Evolutionary conservation across 345 rosid genomes (phyloP), one percentile per base, ranked within the genome.

Genomic region (Cardamine chenopodiifolia): DNA sequence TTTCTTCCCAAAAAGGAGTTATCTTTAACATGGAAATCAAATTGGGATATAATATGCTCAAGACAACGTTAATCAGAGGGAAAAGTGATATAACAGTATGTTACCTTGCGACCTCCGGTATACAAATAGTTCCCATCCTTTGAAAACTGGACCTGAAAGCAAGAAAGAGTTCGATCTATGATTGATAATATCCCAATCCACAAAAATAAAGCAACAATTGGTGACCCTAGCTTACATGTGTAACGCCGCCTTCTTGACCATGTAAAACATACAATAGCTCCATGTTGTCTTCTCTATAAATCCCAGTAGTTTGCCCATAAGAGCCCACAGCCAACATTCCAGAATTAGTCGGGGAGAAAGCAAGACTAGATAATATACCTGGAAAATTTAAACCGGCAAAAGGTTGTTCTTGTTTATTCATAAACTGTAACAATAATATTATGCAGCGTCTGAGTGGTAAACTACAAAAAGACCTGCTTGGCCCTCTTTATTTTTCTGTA

Each of bases 241-340:
- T 95, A 70, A 95, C 68, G 32, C 99, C 99, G 52, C 97, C 97
- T 84, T 90, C 96, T 77, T 95, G 99, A 57, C 99, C 98, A 83
- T 92, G 97, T 70, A 95, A 82, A 78, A 95, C 79, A 62, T 92
- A 95, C 23, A 92, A 76, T 39, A 89, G 91, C 83, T 95, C 99
- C 99, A 95, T 92, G 70, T 90, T 92, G 55, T 95, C 98, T 82
- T 95, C 99, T 76, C 88, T 87, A 72, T 87, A 90, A 64, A 95
- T 77, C 62, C 96, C 98, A 64, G 97, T 86, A 42, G 89, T 92
- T 69, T 86, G 96, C 70, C 90, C 85, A 56, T 90, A 95, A 68
- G 99, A 95, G 23, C 99, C 99, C 15, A 87, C 83, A 67, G 99
- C 99, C 77, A 95, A 84, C 89, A 95, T 78, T 69, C 98, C 98